Evolutionary conservation across 768 basidiomycete genomes (phyloP).

Genomic region (Leccinum olivaceopallidum): DNA sequence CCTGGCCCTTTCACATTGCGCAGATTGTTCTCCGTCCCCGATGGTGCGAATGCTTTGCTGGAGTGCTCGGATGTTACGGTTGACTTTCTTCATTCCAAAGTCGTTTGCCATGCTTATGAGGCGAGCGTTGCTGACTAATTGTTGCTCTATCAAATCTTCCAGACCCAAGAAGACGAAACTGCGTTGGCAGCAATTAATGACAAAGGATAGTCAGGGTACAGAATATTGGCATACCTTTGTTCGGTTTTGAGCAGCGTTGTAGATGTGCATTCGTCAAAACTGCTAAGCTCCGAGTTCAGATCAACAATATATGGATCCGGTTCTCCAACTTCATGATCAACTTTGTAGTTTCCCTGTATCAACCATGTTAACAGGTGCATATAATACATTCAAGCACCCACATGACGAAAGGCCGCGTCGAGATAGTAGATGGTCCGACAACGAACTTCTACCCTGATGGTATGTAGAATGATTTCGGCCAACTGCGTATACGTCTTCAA

Average conservation of each 20-base stretch:
- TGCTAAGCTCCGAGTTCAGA: slow-evolving; percentile 76
- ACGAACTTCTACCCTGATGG: slow-evolving; percentile 84
- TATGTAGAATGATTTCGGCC: slow-evolving; percentile 82
- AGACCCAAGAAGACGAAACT: slow-evolving; percentile 93
- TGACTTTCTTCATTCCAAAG: slow-evolving; percentile 83
- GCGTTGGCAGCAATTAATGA: slow-evolving; percentile 6
- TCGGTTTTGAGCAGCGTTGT: slow-evolving; percentile 61
- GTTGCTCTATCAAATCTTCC: slow-evolving; percentile 83
- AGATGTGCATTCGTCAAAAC: slow-evolving; percentile 70
- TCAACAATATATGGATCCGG: slow-evolving; percentile 90
- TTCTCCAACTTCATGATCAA: slow-evolving; percentile 83
- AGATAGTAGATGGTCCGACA: slow-evolving; percentile 83
- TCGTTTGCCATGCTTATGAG: slow-evolving; percentile 67
- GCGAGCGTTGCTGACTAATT: slow-evolving; percentile 74
- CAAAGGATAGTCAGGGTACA: not conserved
- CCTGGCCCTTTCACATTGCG: slow-evolving; percentile 75
- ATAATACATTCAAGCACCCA: slow-evolving; percentile 34
- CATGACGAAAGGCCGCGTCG: slow-evolving; percentile 75
- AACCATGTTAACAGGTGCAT: slow-evolving; percentile 10
- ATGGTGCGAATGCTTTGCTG: slow-evolving; percentile 89
- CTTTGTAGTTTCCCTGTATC: slow-evolving; percentile 76
- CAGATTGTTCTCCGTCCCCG: slow-evolving; percentile 55
- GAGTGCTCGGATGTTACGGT: slow-evolving; percentile 85
- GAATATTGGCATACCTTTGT: slow-evolving; percentile 53
- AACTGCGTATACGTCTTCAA: slow-evolving; percentile 90